Conservation (phyloP, 768 basidiomycete species). For the Lentinula sp. region DNA sequence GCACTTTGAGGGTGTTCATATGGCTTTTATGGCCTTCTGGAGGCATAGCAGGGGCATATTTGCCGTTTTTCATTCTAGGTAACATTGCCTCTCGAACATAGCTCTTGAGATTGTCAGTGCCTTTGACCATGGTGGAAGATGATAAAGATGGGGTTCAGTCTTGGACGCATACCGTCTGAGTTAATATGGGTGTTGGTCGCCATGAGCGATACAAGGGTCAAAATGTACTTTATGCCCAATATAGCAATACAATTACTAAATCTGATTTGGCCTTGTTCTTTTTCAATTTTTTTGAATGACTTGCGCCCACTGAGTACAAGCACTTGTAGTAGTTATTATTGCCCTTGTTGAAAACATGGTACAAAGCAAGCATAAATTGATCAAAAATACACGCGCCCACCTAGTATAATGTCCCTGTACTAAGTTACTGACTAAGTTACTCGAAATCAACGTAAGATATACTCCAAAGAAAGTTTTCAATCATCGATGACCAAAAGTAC, state of each 20-base stretch:
- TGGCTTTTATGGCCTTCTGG: slow-evolving; percentile 40
- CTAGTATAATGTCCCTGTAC: not conserved
- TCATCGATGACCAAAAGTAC: not conserved
- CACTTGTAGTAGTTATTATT: not conserved
- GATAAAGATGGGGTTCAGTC: not conserved
- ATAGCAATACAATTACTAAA: slow-evolving; percentile 1
- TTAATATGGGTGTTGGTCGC: not conserved
- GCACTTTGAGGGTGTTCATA: slow-evolving; percentile 34
- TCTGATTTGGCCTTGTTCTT: not conserved
- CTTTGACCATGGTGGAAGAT: slow-evolving; percentile 16
- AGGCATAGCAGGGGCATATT: slow-evolving; percentile 25
- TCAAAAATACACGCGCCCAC: not conserved
- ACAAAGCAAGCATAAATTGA: not conserved
- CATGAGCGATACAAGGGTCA: slow-evolving; percentile 3
- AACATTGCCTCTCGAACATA: slow-evolving; percentile 43
- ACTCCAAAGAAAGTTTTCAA: not conserved
- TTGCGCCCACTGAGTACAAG: not conserved
- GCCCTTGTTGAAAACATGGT: not conserved
- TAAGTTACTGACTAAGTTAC: not conserved
- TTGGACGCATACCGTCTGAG: not conserved
- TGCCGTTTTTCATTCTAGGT: slow-evolving; percentile 30
- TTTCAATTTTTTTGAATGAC: not conserved
- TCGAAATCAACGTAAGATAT: not conserved
- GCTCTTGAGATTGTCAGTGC: slow-evolving; percentile 35
- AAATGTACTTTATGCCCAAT: not conserved